Evolutionary conservation across 2,329 filamentous ascomycete genomes (phyloP), one percentile per base, ranked within the genome.

Genomic region (Thielaviopsis punctulata): DNA sequence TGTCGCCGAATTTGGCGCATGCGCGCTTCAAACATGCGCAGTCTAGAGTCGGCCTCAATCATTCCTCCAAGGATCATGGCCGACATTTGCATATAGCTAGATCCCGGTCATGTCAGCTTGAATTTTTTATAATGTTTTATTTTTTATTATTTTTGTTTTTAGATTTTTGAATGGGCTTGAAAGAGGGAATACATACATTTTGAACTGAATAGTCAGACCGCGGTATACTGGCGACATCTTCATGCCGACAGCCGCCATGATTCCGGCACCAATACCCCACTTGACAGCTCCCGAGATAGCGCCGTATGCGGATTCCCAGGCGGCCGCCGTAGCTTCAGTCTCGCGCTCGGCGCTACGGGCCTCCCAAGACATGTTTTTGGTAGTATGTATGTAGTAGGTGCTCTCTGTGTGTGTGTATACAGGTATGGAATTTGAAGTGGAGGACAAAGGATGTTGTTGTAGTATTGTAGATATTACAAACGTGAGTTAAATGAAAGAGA

Each of bases 61-160:
- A 85, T 84, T 60, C 79, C 74, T 44, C 85, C 85, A 30, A 86
- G 61, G n/a, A 84, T 80, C 84, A 89, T 89, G 55, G 79, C 81
- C n/a, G 81, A 85, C 82, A 88, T 86, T 64, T 88, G 84, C 15
- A 89, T 69, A 62, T 86, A 90, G 25, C 85, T 89, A 21, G n/a
- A 48, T 15, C 47, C 36, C 25, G 21, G n/a, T n/a, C n/a, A n/a
- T n/a, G 46, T 55, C 48, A 52, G 49, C 41, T 22, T 27, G 21
- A n/a, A 22, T 22, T 15, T 25, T 12, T 18, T 33, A 46, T 43
- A n/a, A n/a, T n/a, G n/a, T n/a, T n/a, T n/a, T n/a, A n/a, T n/a
- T n/a, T n/a, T n/a, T n/a, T n/a, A n/a, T n/a, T n/a, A n/a, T n/a
- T n/a, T n/a, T n/a, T n/a, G n/a, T n/a, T n/a, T n/a, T n/a, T n/a